These are phyloP conservation scores for Endothia cerciana DNA, from an alignment of 2,329 filamentous ascomycete species.

Conservation along the genomic window DNA sequence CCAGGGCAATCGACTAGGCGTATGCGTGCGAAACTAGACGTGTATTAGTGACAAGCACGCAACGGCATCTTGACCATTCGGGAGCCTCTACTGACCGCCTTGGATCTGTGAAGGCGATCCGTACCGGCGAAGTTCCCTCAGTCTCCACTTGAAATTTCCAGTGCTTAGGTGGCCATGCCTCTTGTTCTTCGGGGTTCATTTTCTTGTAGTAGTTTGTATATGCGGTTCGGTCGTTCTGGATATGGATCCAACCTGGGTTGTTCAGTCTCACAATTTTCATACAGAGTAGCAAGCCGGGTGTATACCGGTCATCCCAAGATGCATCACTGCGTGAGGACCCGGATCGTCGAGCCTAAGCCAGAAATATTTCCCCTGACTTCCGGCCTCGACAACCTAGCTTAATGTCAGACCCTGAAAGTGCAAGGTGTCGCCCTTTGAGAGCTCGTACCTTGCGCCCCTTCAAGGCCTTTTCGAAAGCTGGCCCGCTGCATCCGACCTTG, in stretches of 20 bases:
- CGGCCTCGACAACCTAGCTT: constrained; percentile 61
- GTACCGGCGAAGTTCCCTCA: constrained; percentile 52
- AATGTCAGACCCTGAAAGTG: not conserved
- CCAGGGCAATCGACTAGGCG: constrained; percentile 81
- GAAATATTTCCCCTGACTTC: constrained; percentile 96
- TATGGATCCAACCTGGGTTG: constrained; percentile 76
- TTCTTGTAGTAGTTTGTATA: constrained; percentile 85
- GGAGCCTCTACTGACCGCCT: constrained; percentile 52
- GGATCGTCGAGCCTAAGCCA: constrained; percentile 72
- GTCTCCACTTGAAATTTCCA: constrained; percentile 84
- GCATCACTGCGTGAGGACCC: constrained; percentile 86
- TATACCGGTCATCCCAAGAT: constrained; percentile 74
- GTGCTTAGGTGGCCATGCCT: constrained; percentile 83
- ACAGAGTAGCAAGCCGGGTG: constrained; percentile 12
- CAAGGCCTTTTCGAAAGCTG: constrained; percentile 74
- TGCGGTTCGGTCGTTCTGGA: constrained; percentile 75
- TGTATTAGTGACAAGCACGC: not conserved
- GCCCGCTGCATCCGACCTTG: constrained; percentile 81
- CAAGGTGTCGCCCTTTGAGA: not conserved
- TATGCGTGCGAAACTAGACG: constrained; percentile 66
- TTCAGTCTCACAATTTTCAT: constrained; percentile 49
- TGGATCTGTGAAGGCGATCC: constrained; percentile 82
- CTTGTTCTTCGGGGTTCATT: constrained; percentile 60
- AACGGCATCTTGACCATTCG: no score
- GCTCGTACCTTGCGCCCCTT: constrained; percentile 66